A percentile compares a stretch with the other conserved stretches of the same genome.
phyloP scores from a whole-genome alignment of 495 filamentous ascomycete genomes.

The Xylona heveae region DNA sequence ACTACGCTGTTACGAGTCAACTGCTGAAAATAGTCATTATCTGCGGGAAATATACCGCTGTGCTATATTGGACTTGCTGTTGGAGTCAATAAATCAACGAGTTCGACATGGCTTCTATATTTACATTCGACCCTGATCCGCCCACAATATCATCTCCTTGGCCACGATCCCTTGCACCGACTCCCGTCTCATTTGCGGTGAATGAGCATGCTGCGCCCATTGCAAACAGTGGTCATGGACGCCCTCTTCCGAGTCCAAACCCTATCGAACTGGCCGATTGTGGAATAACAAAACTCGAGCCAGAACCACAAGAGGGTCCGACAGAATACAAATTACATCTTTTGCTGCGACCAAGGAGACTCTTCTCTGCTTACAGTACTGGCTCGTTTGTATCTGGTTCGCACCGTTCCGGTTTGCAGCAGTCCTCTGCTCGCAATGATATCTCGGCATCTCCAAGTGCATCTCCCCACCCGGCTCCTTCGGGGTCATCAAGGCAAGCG shows the following conservation, averaged over 20 bases:
- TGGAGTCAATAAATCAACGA: too few species aligned
- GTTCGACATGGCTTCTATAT: conserved; percentile 95
- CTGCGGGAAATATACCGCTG: too few species aligned
- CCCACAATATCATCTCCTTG: conserved; percentile 80
- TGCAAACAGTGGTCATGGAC: conserved; percentile 8
- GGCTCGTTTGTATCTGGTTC: conserved; percentile 37
- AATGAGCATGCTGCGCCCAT: conserved; percentile 8
- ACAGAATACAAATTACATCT: conserved; percentile 94
- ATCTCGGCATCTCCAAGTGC: conserved; percentile 10
- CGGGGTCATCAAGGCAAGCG: conserved; percentile 48
- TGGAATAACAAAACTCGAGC: conserved; percentile 54
- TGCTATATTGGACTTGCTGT: too few species aligned
- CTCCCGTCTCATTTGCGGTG: conserved; percentile 13
- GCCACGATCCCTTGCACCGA: conserved; percentile 31
- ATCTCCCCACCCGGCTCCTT: conserved; percentile 15
- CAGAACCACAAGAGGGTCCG: conserved; percentile 85
- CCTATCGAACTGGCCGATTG: conserved; percentile 40
- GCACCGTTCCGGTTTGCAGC: conserved; percentile 26
- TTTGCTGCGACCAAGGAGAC: conserved; percentile 57
- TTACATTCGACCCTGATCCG: conserved; percentile 81
- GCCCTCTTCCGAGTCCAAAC: conserved; percentile 13
- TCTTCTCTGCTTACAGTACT: conserved; percentile 41
- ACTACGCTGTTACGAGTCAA: too few species aligned
- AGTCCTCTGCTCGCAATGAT: conserved; percentile 12
- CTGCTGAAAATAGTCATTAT: too few species aligned